Base-by-base conservation (phyloP, 768 basidiomycete genomes). In the Fomitopsis serialis region DNA sequence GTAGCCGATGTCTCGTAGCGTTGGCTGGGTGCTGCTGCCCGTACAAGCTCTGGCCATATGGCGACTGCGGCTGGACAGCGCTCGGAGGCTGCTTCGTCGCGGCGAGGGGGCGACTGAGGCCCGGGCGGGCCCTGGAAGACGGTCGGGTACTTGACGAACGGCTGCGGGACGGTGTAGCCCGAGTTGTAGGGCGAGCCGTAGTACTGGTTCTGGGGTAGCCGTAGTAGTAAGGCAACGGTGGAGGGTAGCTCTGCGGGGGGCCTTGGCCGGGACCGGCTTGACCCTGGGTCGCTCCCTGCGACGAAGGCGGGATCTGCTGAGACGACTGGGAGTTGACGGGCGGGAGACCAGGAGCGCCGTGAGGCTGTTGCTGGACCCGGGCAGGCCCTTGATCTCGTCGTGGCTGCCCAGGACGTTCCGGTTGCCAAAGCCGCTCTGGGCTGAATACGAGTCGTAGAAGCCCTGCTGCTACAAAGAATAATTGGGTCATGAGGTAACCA, bases 151-250 rank as follows among this genome's bases (percentile, higher is more conserved):
- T 90, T 87, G 65, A 84, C 81, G 64, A 84, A 87, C 3, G 81
- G 82, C 61, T 86, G 84, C 7, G 87, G 84, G 11, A 78, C 71
- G 42, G 70, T 70, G 53, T 79, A 78, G 13, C 73, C 74, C 9
- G 64, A 86, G 54, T 73, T 77, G 72, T 90, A 90, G 4, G 88
- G 85, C 1, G 79, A 71, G 45, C 86, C 83, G 57, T 88, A 90
- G 68, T 83, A 89, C 61, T 89, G 86, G 60, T 82, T 85, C 63
- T 87, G 86, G 3, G 84, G 82, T 85, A 88, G n/a, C 80, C 78
- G 59, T 81, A 77, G 57, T 80, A 80, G 68, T 84, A 82, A 1
- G 73, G 74, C 51, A 74, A 66, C 53, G 84, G 86, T 19, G 84
- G 82, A 32, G 84, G 80, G 58, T 84, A 68, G 45, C 74, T 71